phyloP scores from a whole-genome alignment of 768 basidiomycete genomes.

The Panaeolus papilionaceus region DNA sequence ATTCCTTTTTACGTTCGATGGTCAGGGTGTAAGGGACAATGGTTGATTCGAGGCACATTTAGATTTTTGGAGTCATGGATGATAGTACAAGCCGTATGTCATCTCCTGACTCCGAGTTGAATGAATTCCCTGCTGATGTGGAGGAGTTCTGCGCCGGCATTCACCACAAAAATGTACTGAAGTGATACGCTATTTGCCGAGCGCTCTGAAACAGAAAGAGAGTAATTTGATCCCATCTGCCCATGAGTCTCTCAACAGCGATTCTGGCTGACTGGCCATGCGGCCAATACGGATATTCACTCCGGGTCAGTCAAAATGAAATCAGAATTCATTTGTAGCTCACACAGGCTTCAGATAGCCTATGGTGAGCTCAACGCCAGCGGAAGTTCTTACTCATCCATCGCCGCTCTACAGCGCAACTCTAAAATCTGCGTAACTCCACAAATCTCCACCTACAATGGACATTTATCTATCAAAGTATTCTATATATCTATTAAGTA shows the following conservation, averaged over 20 bases:
- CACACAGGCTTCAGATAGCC: not conserved
- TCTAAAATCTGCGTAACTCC: too few species aligned
- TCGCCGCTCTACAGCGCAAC: not conserved
- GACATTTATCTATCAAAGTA: too few species aligned
- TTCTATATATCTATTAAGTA: too few species aligned
- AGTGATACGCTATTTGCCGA: not conserved
- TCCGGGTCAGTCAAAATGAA: not conserved
- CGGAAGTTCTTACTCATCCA: not conserved
- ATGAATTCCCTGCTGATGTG: too few species aligned
- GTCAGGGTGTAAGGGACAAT: not conserved
- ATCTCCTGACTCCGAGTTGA: not conserved
- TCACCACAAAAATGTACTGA: not conserved
- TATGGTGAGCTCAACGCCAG: not conserved
- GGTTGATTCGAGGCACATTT: not conserved
- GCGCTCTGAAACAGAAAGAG: not conserved
- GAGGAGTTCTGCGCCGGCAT: not conserved
- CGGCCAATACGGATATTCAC: not conserved
- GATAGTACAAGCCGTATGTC: too few species aligned
- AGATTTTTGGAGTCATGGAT: not conserved
- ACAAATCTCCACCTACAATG: too few species aligned
- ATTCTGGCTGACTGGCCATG: not conserved
- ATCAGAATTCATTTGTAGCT: not conserved
- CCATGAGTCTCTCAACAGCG: not conserved
- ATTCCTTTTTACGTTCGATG: constrained; percentile 2
- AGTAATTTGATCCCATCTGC: not conserved